Conservation (phyloP, 345 rosid species). For the Syzygium aromaticum region DNA sequence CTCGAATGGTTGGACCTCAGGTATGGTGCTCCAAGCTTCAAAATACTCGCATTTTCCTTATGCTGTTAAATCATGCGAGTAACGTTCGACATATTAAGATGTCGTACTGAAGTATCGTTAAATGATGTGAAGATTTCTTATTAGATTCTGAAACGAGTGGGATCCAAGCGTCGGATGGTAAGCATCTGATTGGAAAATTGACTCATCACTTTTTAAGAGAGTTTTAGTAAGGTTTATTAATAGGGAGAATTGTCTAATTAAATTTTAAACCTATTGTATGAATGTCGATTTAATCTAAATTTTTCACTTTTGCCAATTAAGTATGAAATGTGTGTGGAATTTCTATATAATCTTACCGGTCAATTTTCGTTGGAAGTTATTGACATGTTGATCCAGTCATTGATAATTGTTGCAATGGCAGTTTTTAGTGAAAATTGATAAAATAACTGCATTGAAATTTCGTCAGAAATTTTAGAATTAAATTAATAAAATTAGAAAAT, state of each 20-base stretch:
- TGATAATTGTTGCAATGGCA: too few species aligned
- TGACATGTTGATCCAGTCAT: neutral
- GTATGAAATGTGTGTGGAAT: neutral
- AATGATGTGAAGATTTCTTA: too few species aligned
- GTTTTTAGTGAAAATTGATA: rapidly evolving
- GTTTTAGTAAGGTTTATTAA: too few species aligned
- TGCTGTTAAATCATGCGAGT: too few species aligned
- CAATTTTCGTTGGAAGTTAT: rapidly evolving
- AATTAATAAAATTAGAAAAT: rapidly evolving
- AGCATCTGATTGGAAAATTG: too few species aligned
- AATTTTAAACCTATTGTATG: too few species aligned
- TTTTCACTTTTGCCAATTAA: neutral
- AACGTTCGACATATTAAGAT: too few species aligned
- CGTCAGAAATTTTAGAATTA: rapidly evolving
- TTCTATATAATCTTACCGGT: rapidly evolving
- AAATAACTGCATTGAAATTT: rapidly evolving
- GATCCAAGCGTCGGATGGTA: too few species aligned
- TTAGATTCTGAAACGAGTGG: too few species aligned
- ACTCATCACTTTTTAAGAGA: too few species aligned
- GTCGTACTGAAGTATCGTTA: too few species aligned
- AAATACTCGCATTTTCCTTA: neutral
- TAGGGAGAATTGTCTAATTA: too few species aligned
- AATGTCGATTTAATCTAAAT: rapidly evolving
- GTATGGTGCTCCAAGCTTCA: neutral
- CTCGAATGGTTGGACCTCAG: neutral